These are phyloP conservation scores for Sphagnum magellanicum DNA, from an alignment of 228 moss, liverwort and hornwort genomes.

Conservation along the genomic window DNA sequence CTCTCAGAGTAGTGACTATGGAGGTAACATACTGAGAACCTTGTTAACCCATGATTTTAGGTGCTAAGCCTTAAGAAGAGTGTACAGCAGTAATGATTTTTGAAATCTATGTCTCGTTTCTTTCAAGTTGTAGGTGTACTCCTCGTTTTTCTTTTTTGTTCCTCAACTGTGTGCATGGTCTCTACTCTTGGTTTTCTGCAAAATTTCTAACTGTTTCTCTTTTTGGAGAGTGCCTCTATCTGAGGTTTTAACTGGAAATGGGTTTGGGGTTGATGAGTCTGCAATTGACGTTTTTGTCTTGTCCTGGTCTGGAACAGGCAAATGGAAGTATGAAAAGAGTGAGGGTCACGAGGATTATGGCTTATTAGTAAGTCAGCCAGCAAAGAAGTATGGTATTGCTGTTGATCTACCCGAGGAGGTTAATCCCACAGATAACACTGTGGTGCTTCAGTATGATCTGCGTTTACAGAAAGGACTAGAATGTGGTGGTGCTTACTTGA, in stretches of 20 bases:
- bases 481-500: conserved; percentile 93
- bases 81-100: too few species aligned
- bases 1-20: conserved; percentile 85
- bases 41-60: not conserved
- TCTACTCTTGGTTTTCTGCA: not conserved
- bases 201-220: not conserved
- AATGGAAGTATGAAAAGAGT: conserved; percentile 83
- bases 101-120: too few species aligned
- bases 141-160: too few species aligned
- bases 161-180: too few species aligned
- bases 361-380: conserved; percentile 82
- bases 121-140: too few species aligned
- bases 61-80: too few species aligned
- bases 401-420: conserved; percentile 83
- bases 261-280: too few species aligned
- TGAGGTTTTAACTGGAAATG: not conserved
- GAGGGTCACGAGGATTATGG: conserved; percentile 89
- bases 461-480: conserved; percentile 82
- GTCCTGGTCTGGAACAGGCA: conserved; percentile 25
- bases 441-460: conserved; percentile 92
- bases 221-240: not conserved
- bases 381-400: conserved; percentile 98
- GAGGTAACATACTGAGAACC: conserved; percentile 31
- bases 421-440: conserved; percentile 61
- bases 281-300: too few species aligned